Evolutionary conservation across 257 asterid species (phyloP).

Genomic region (Henckelia pumila): DNA sequence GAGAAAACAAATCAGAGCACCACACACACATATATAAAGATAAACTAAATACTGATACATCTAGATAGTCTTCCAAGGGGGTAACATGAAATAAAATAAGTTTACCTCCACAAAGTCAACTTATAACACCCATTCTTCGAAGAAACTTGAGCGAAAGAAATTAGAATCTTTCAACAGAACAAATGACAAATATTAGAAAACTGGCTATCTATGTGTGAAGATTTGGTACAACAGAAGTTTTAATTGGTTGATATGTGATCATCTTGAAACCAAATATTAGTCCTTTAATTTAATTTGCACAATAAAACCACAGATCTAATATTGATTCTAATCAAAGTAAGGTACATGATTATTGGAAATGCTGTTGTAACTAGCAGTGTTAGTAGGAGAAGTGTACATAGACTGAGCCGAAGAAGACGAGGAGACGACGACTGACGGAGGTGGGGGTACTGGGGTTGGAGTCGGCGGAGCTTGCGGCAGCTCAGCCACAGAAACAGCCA

Average conservation of each 20-base stretch:
- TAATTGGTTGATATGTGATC: not conserved
- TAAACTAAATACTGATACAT: not conserved
- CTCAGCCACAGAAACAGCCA: slow-evolving; percentile 57
- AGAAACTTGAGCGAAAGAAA: not conserved
- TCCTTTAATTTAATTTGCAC: not conserved
- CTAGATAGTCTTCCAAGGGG: not conserved
- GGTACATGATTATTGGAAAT: slow-evolving; percentile 57
- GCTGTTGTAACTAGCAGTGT: slow-evolving; percentile 46
- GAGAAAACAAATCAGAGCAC: not conserved
- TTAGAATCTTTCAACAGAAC: slow-evolving; percentile 1
- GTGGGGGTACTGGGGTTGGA: slow-evolving; percentile 36
- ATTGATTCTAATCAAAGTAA: slow-evolving; percentile 41
- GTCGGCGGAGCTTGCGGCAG: slow-evolving; percentile 73
- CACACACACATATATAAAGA: too few relatives aligned
- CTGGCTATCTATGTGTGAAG: not conserved
- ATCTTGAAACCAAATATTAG: not conserved
- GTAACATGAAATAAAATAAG: not conserved
- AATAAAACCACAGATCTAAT: not conserved
- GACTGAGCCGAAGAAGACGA: slow-evolving; percentile 48
- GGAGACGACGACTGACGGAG: slow-evolving; percentile 38
- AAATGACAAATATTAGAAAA: not conserved
- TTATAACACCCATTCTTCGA: not conserved
- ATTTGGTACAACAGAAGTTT: not conserved
- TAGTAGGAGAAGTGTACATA: slow-evolving; percentile 54
- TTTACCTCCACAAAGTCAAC: not conserved